Base-by-base conservation (phyloP, 495 filamentous ascomycete genomes). In the Hypomontagnella submonticulosa region DNA sequence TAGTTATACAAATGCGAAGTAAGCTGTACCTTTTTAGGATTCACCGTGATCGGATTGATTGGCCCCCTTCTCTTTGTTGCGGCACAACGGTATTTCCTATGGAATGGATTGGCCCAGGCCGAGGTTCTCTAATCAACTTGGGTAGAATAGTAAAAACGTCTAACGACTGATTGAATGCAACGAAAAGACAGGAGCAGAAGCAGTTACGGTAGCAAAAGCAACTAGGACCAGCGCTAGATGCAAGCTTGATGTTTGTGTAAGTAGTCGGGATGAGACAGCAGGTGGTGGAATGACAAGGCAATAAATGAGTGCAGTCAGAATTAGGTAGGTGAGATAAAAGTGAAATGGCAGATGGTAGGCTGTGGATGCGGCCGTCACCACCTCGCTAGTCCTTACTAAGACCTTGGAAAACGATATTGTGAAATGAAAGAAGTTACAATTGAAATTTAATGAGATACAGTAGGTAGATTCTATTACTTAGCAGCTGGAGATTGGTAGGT, bases 141-240 rank as follows among this genome's bases (percentile, higher is more conserved):
- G 36, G 37, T 16, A 52, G 30, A 8, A 42, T 13, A 50, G 40
- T 36, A 4, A 11, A 58, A 16, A 10, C 10, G n/a, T 16, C 30
- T 20, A 23, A 34, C n/a, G 20, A 12, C 41, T 30, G 46, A 57
- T 42, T 4, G 12, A 57, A 34, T 40, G 30, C 33, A 38, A 32
- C 20, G 30, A 40, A 46, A 52, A 44, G 48, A 47, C 40, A 57
- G 34, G 38, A 13, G 40, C 6, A 18, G 13, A 7, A 41, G 37
- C 37, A 9, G n/a, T 13, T 8, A 13, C n/a, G 12, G 15, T 43
- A 15, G 12, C 16, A 53, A 40, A 1, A 33, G 32, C 33, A 16
- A 52, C 61, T 65, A 65, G 53, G 52, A 58, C 61, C 54, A 58
- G 61, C 49, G 55, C 61, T 65, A 58, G 61, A 65, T 49, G 47